Evolutionary conservation across 1,284 basidiomycete genomes (phyloP).

Genomic region (Agaricales sp.): DNA sequence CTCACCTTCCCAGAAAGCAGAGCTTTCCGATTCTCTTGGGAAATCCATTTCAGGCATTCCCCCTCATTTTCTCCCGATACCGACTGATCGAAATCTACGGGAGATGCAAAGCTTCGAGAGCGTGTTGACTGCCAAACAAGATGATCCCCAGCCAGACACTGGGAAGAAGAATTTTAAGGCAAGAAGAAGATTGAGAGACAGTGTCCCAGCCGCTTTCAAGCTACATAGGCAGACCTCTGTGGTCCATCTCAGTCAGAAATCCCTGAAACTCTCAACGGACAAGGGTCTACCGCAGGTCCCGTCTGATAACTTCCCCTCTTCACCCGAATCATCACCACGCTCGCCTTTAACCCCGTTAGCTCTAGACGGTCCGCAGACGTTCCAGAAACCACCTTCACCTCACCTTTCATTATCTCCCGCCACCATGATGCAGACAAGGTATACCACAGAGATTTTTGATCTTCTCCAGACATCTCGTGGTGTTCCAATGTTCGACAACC

Average conservation of each 20-base stretch:
- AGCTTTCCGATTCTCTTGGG: conserved; percentile 15
- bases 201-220: not conserved
- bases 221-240: not conserved
- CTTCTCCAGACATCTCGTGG: conserved; percentile 75
- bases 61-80: conserved; percentile 26
- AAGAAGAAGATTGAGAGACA: not conserved
- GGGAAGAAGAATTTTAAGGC: conserved; percentile 10
- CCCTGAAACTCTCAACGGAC: not conserved
- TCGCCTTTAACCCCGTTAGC: conserved; percentile 10
- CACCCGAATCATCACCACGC: not conserved
- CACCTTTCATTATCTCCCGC: conserved; percentile 24
- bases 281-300: not conserved
- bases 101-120: conserved; percentile 80
- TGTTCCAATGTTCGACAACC: conserved; percentile 54
- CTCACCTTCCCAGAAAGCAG: conserved; percentile 32
- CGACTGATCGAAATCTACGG: conserved; percentile 36
- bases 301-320: not conserved
- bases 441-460: conserved; percentile 67
- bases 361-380: conserved; percentile 9
- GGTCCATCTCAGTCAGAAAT: not conserved
- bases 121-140: conserved; percentile 55
- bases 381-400: conserved; percentile 10
- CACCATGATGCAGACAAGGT: conserved; percentile 46
- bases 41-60: conserved; percentile 13
- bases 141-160: conserved; percentile 18